Evolutionary conservation across 2,329 filamentous ascomycete genomes (phyloP).

Genomic region (Aciculosporium take): DNA sequence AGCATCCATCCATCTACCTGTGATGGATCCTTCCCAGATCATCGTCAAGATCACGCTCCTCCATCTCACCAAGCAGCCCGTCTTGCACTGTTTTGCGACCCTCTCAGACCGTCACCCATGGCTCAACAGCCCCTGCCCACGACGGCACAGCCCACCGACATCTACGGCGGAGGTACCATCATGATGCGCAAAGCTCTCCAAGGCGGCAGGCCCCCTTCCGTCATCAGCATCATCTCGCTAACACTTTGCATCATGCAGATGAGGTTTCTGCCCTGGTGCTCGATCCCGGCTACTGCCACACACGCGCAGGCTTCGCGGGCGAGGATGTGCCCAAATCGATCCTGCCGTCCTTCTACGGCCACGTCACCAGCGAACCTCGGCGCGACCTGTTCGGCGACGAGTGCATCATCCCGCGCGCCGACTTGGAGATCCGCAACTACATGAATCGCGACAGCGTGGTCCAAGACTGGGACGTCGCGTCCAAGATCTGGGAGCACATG

Average conservation of each 20-base stretch:
- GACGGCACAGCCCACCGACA: conserved; percentile 44
- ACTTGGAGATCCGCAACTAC: conserved; percentile 80
- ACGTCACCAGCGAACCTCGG: conserved; percentile 30
- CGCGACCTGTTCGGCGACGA: conserved; percentile 77
- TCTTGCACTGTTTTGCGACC: conserved; percentile 4
- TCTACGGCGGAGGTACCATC: conserved; percentile 46
- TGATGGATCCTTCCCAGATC: too few species aligned
- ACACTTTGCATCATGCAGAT: conserved; percentile 39
- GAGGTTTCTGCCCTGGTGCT: conserved; percentile 95
- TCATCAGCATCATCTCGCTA: conserved; percentile 2
- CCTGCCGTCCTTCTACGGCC: conserved; percentile 78
- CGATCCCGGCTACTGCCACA: conserved; percentile 82
- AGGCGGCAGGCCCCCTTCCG: not conserved
- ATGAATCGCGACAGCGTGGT: conserved; percentile 82
- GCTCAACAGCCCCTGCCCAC: conserved; percentile 41
- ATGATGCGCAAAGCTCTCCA: conserved; percentile 2
- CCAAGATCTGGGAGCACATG: conserved; percentile 83
- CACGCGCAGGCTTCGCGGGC: conserved; percentile 89
- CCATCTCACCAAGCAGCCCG: too few species aligned
- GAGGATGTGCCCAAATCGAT: conserved; percentile 95
- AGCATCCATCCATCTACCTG: too few species aligned
- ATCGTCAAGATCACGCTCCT: too few species aligned
- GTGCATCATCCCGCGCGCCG: conserved; percentile 60
- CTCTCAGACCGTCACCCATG: conserved; percentile 23
- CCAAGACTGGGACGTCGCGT: conserved; percentile 89